Conservation (phyloP, 768 basidiomycete genomes). For the Amanita subjunquillea region DNA sequence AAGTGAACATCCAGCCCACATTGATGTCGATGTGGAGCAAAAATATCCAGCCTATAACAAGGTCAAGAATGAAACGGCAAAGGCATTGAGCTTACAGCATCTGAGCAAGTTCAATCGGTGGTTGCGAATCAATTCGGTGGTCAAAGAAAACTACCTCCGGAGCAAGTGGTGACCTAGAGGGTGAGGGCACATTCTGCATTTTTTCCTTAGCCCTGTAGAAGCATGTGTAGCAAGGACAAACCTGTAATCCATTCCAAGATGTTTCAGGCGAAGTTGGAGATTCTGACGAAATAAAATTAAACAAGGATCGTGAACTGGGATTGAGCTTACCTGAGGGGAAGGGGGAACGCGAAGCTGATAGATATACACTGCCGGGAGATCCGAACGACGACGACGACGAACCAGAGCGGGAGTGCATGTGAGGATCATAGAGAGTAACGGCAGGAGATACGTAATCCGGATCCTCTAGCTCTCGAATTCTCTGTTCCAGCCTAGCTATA, state of each 20-base stretch:
- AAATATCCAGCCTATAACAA: slow-evolving; percentile 53
- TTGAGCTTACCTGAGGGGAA: slow-evolving; percentile 39
- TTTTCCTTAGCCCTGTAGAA: not conserved
- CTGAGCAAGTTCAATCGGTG: slow-evolving; percentile 49
- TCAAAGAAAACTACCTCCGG: slow-evolving; percentile 42
- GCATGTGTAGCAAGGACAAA: not conserved
- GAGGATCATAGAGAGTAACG: slow-evolving; percentile 65
- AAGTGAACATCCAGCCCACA: slow-evolving; percentile 64
- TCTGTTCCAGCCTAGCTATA: slow-evolving; percentile 59
- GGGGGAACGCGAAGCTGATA: slow-evolving; percentile 48
- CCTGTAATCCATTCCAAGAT: slow-evolving; percentile 28
- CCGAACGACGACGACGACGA: slow-evolving; percentile 46
- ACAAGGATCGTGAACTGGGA: not conserved
- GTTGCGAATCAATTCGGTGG: slow-evolving; percentile 34
- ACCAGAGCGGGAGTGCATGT: slow-evolving; percentile 38
- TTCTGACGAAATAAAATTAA: slow-evolving; percentile 15
- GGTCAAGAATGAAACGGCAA: slow-evolving; percentile 5
- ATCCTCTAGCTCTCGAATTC: slow-evolving; percentile 67
- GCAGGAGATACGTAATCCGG: slow-evolving; percentile 60
- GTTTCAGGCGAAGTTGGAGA: slow-evolving; percentile 40
- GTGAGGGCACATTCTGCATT: slow-evolving; percentile 33
- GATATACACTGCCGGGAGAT: slow-evolving; percentile 41
- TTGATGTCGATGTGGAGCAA: slow-evolving; percentile 66
- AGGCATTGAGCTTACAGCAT: slow-evolving; percentile 42
- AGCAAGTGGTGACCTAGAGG: slow-evolving; percentile 38